phyloP scores from a whole-genome alignment of 306 rosid species.

The Ammopiptanthus mongolicus region DNA sequence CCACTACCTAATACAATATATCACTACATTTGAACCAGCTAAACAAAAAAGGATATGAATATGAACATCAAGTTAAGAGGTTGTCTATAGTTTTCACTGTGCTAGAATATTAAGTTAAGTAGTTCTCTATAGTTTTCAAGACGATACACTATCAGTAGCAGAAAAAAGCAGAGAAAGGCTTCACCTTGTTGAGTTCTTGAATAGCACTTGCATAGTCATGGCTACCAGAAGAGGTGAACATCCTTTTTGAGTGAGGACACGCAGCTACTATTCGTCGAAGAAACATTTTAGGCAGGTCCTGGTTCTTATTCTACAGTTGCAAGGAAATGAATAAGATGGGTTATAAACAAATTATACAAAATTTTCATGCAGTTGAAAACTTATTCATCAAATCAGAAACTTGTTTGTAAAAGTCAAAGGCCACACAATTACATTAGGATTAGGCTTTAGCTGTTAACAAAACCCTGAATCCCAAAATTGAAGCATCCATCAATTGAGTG shows the following conservation, averaged over 20 bases:
- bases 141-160: neutral
- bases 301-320: neutral
- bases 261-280: constrained; percentile 48
- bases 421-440: neutral
- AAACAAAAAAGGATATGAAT: neutral
- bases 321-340: neutral
- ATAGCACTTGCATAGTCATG: constrained; percentile 51
- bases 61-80: neutral
- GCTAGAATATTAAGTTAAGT: neutral
- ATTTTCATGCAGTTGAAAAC: neutral
- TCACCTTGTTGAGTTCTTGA: constrained; percentile 74
- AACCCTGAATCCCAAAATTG: neutral
- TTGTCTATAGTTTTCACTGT: neutral
- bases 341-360: neutral
- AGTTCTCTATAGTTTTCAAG: neutral
- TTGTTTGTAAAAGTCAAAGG: no score
- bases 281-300: constrained; percentile 41
- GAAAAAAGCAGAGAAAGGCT: neutral
- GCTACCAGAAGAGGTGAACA: constrained; percentile 40
- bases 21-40: neutral
- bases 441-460: neutral
- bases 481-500: neutral
- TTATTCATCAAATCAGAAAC: neutral
- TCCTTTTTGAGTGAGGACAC: constrained; percentile 49
- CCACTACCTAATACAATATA: neutral